A percentile compares a stretch with the other conserved stretches of the same genome.
phyloP scores from a whole-genome alignment of 768 basidiomycete species.

The Mycena indigotica region DNA sequence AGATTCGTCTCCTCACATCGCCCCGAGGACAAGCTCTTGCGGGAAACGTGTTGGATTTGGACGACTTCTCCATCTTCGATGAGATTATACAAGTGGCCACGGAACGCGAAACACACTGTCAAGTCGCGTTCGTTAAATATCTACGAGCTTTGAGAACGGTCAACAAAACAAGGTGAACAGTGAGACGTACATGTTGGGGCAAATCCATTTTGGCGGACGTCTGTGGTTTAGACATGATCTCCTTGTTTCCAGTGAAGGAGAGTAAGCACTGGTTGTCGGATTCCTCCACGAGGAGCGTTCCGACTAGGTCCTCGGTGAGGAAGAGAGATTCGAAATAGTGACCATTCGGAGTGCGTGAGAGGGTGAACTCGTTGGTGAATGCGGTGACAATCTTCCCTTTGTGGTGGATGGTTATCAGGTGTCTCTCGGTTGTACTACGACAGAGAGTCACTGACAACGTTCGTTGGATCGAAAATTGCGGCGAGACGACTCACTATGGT shows the following conservation, averaged over 20 bases:
- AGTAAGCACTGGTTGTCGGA: neutral
- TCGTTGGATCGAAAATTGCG: neutral
- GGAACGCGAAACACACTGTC: constrained; percentile 4
- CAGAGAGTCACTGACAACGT: neutral
- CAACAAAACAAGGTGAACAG: neutral
- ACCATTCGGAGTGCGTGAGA: neutral
- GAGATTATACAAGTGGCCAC: constrained; percentile 13
- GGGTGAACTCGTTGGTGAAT: neutral
- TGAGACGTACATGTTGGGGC: neutral
- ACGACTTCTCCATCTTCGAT: constrained; percentile 10
- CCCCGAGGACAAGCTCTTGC: constrained; percentile 5
- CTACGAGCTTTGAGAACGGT: neutral
- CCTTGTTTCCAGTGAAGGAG: neutral
- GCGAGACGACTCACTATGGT: neutral
- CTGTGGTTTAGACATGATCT: neutral
- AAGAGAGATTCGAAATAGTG: constrained; percentile 10
- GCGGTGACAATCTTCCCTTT: neutral
- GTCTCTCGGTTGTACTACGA: neutral
- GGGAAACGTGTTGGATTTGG: constrained; percentile 18
- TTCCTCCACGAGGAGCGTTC: constrained; percentile 1
- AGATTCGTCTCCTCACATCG: constrained; percentile 1
- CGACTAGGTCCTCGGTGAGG: constrained; percentile 8
- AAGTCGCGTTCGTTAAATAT: neutral
- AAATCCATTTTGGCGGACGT: neutral
- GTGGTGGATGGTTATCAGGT: constrained; percentile 12